phyloP scores from a whole-genome alignment of 345 rosid genomes.

The Eucalyptus virginea region DNA sequence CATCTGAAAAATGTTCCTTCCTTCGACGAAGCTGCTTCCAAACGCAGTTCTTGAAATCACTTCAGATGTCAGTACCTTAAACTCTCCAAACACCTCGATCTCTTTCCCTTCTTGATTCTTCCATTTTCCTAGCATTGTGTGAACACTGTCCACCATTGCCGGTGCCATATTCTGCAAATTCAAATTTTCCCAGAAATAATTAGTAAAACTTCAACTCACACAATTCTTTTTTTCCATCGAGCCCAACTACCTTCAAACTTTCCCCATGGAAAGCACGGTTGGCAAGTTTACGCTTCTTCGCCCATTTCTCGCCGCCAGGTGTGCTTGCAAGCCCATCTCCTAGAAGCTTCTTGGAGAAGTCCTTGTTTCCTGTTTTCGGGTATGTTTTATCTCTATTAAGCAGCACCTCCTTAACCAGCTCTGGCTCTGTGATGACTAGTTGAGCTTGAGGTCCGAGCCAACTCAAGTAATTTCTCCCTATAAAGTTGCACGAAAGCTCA shows the following conservation, averaged over 20 bases:
- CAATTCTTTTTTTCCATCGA: too few species aligned
- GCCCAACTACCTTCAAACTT: constrained; percentile 13
- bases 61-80: constrained; percentile 29
- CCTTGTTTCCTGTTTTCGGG: not conserved
- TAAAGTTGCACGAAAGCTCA: not conserved
- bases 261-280: constrained; percentile 36
- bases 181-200: not conserved
- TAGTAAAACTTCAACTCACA: not conserved
- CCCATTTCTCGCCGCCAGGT: constrained; percentile 23
- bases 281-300: constrained; percentile 25
- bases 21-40: constrained; percentile 34
- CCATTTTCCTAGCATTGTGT: constrained; percentile 35
- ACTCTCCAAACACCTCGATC: constrained; percentile 22
- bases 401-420: constrained; percentile 25
- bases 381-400: constrained; percentile 11
- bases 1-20: constrained; percentile 22
- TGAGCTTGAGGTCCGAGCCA: constrained; percentile 27
- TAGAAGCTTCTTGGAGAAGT: not conserved
- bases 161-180: constrained; percentile 15
- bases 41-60: constrained; percentile 39
- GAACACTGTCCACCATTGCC: constrained; percentile 17
- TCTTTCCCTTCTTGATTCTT: constrained; percentile 13
- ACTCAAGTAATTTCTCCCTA: constrained; percentile 19
- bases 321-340: constrained; percentile 26
- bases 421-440: constrained; percentile 20